These are phyloP conservation scores for Triticum timopheevii DNA, from an alignment of 176 grass and related monocot species.

Conservation along the genomic window DNA sequence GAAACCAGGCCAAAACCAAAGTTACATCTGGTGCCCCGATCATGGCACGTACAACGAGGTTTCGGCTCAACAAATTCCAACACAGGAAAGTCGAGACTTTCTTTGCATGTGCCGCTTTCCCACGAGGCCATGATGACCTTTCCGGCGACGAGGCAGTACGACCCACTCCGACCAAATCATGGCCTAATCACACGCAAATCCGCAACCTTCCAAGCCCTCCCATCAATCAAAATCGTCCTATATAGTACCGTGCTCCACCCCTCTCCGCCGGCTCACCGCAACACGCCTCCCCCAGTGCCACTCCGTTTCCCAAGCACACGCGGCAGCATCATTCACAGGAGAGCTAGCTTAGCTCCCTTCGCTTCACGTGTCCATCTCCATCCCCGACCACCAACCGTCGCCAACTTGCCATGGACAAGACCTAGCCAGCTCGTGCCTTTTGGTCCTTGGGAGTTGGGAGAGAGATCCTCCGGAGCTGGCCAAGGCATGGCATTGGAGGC, in stretches of 20 bases:
- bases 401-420: slow-evolving; percentile 29
- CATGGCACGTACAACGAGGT: not conserved
- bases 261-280: not conserved
- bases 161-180: slow-evolving; percentile 47
- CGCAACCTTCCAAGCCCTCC: slow-evolving; percentile 48
- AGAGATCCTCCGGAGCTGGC: slow-evolving; percentile 3
- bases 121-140: not conserved
- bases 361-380: slow-evolving; percentile 31
- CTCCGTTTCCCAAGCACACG: slow-evolving; percentile 27
- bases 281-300: not conserved
- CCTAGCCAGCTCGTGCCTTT: not conserved
- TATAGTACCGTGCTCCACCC: not conserved
- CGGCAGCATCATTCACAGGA: not conserved
- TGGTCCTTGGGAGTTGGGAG: slow-evolving; percentile 16
- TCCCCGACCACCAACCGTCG: slow-evolving; percentile 31
- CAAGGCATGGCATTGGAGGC: slow-evolving; percentile 79
- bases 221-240: slow-evolving; percentile 27
- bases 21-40: not conserved
- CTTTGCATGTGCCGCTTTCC: not conserved
- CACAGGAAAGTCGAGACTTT: not conserved
- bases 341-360: not conserved
- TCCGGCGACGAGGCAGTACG: not conserved
- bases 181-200: slow-evolving; percentile 56
- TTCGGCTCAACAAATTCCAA: not conserved
- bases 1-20: too few relatives aligned